Evolutionary conservation across 129 eudicot species (phyloP), one percentile per base, ranked within the genome.

Genomic region (Flaveria robusta): DNA sequence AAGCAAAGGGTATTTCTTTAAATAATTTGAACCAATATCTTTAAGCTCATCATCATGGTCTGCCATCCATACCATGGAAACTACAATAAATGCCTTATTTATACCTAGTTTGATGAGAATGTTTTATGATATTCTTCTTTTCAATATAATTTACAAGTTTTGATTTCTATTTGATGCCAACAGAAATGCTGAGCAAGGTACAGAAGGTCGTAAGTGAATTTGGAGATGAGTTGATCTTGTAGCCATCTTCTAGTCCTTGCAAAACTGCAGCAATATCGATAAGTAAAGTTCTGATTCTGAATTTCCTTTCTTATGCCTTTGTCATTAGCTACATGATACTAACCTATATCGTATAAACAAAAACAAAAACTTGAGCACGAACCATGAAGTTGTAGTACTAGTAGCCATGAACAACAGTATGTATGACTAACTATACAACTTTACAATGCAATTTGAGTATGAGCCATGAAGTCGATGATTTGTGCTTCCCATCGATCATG

Each of bases 171-270:
- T 24, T 77, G 29, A 14, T 68, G 67, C 68, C 50, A 26, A 46
- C 88, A 92, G 97, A 86, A 39, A 80, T 87, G 73, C 69, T 89
- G 81, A 74, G 54, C 71, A 92, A 86, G 80, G 96, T 89, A 49
- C 82, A 92, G 81, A 78, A 84, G 68, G 88, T 87, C 26, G 82
- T 92, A 74, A 75, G 42, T 67, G 90, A 87, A 75, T 71, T 92
- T 42, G 97, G 85, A 72, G 92, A 85, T 26, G 83, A 84, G 66
- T 66, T 85, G 13, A 59, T 69, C 46, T 52, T 83, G 59, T 80
- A 77, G 70, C 23, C 74, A 74, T 51, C 84, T 26, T 47, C 52
- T 65, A 51, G 63, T 49, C 31, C 59, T 16, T n/a, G 58, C 58
- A 51, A 51, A 51, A 51, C 22, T 37, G 69, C 39, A 45, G 70